Evolutionary conservation across 2,329 filamentous ascomycete genomes (phyloP).

Genomic region (Pyricularia pennisetigena): DNA sequence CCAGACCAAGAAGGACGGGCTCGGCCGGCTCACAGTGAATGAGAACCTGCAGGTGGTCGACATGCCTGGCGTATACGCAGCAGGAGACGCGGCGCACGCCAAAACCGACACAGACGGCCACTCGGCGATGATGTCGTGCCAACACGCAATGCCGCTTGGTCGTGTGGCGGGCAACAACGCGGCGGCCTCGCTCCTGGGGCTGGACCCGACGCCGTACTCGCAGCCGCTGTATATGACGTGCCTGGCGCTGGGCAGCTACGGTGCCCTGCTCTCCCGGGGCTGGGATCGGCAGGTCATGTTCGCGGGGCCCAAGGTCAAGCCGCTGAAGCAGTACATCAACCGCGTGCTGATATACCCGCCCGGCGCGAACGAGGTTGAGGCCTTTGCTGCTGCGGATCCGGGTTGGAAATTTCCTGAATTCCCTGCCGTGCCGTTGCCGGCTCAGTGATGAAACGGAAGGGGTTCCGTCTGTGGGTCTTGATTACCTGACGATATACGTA

Average conservation of each 20-base stretch:
- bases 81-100: conserved; percentile 23
- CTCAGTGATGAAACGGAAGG: background rate
- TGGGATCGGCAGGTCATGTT: conserved; percentile 15
- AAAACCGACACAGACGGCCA: conserved; percentile 16
- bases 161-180: conserved; percentile 27
- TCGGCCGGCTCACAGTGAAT: conserved; percentile 20
- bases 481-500: background rate
- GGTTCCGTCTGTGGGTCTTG: too few relatives aligned
- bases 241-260: conserved; percentile 24
- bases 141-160: conserved; percentile 25
- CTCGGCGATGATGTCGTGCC: conserved; percentile 25
- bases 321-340: conserved; percentile 1
- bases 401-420: background rate
- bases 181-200: conserved; percentile 23
- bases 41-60: conserved; percentile 17
- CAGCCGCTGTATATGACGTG: conserved; percentile 22
- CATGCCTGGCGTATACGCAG: conserved; percentile 16
- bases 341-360: background rate
- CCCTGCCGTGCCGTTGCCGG: background rate
- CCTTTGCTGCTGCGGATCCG: background rate
- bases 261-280: conserved; percentile 17
- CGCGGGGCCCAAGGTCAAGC: background rate
- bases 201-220: conserved; percentile 14
- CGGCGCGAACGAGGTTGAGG: background rate
- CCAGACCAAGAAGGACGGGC: conserved; percentile 15